Evolutionary conservation across 2,329 filamentous ascomycete genomes (phyloP), one percentile per base, ranked within the genome.

Genomic region (Fusarium musae): DNA sequence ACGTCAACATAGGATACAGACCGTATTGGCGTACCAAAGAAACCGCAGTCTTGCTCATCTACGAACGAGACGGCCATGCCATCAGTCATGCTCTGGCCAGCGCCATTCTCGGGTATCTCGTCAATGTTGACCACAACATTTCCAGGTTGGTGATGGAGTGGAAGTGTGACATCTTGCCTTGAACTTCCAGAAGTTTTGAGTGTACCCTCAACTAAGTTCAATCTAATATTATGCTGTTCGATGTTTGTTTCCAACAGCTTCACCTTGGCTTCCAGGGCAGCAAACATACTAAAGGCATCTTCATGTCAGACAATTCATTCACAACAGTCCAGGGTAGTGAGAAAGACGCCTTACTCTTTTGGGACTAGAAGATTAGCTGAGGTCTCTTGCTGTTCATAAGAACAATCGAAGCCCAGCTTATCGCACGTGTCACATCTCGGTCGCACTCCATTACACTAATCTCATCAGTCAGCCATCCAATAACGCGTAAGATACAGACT

Each of bases 351-450:
- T 37, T 58, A 66, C 63, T 66, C 63, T 5, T 66, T 66, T 26
- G 60, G 63, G 26, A 66, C 42, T 7, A 66, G 11, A 15, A 66
- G 47, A 23, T 66, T 66, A 13, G 49, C 60, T 10, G 63, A 65
- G 0, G 60, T 42, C 8, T 66, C 63, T 1, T 66, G 60, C 7
- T 66, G 63, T 26, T 66, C 63, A 11, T 66, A 66, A 0, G 39
- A 16, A 42, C 63, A 66, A 19, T 66, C 63, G 3, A 66, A 66
- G 1, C 63, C 63, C 2, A 66, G 60, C 15, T 66, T 66, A 7
- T 65, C 60, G 9, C 63, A 66, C 3, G 40, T 65, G 21, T 66
- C 63, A 9, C 63, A 66, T 57, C 36, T 47, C 16, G 63, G 63
- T 4, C 63, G 59, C 1, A 13, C 13, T 37, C 63, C 63, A 15